Evolutionary conservation across 441 rosid species (phyloP).

Genomic region (Brassica hybrid): DNA sequence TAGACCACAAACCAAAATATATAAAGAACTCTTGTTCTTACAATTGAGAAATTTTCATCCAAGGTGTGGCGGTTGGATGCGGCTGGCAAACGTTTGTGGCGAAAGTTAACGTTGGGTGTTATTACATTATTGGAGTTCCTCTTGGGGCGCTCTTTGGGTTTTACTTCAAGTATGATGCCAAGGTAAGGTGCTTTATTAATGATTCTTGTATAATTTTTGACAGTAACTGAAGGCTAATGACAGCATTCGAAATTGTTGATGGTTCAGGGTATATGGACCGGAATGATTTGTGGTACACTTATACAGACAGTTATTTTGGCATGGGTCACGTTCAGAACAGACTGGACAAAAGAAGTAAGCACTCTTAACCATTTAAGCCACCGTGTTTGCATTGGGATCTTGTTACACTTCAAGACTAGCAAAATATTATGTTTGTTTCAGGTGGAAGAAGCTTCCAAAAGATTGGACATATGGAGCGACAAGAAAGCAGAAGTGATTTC

Average conservation of each 20-base stretch:
- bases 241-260: neutral
- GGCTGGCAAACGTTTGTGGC: conserved; percentile 76
- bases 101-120: conserved; percentile 63
- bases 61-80: conserved; percentile 73
- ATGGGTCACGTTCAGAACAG: conserved; percentile 61
- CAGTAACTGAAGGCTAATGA: neutral
- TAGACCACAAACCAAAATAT: neutral
- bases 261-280: conserved; percentile 63
- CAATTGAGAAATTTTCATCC: neutral
- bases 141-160: conserved; percentile 62
- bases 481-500: conserved; percentile 30
- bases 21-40: neutral
- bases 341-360: conserved; percentile 59
- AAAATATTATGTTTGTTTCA: conserved; percentile 26
- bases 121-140: conserved; percentile 60
- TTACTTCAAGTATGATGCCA: conserved; percentile 59
- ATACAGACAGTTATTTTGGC: conserved; percentile 59
- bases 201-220: neutral
- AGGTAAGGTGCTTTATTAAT: conserved; percentile 41
- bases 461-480: conserved; percentile 51
- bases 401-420: neutral
- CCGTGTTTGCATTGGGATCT: neutral
- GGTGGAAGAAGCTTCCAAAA: conserved; percentile 58
- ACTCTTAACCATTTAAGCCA: neutral
- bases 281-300: conserved; percentile 60